Evolutionary conservation across 192 early-diverging fungal genomes (phyloP).

Genomic region (Mortierella alpina): DNA sequence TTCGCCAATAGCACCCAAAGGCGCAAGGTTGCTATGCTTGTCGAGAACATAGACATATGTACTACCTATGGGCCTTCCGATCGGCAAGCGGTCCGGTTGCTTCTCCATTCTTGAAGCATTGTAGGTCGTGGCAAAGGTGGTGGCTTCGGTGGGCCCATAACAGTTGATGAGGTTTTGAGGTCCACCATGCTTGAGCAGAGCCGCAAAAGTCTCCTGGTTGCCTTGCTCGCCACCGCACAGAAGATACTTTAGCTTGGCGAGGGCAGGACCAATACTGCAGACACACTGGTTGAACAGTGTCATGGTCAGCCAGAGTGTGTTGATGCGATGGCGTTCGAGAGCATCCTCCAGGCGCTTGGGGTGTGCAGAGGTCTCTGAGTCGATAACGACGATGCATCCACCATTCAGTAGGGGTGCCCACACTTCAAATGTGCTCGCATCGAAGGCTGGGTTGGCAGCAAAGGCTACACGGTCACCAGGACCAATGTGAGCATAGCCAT

Average conservation of each 20-base stretch:
- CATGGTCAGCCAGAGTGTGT: slow-evolving; percentile 7
- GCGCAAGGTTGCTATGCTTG: slow-evolving; percentile 16
- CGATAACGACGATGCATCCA: neutral
- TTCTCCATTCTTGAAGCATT: neutral
- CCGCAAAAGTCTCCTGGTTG: neutral
- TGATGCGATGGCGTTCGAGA: neutral
- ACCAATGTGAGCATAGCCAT: neutral
- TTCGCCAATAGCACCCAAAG: slow-evolving; percentile 50
- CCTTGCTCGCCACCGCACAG: slow-evolving; percentile 13
- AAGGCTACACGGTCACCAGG: neutral
- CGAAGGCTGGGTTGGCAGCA: too few species aligned
- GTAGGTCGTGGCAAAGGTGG: neutral
- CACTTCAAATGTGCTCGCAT: too few species aligned
- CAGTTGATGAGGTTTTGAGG: slow-evolving; percentile 19
- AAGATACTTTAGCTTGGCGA: slow-evolving; percentile 5
- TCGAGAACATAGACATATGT: slow-evolving; percentile 43
- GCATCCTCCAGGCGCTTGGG: slow-evolving; percentile 1
- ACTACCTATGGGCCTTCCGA: slow-evolving; percentile 20
- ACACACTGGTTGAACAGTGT: slow-evolving; percentile 18
- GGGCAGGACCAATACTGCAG: neutral
- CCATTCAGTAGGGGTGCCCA: neutral
- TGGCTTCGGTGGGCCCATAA: slow-evolving; percentile 31
- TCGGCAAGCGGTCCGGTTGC: slow-evolving; percentile 6
- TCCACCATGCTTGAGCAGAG: slow-evolving; percentile 1
- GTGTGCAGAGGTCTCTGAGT: neutral